Percentiles rank a stretch among this genome's conserved stretches.
Conservation (phyloP, 2,329 filamentous ascomycete species). For the Aureobasidium uvarum region DNA sequence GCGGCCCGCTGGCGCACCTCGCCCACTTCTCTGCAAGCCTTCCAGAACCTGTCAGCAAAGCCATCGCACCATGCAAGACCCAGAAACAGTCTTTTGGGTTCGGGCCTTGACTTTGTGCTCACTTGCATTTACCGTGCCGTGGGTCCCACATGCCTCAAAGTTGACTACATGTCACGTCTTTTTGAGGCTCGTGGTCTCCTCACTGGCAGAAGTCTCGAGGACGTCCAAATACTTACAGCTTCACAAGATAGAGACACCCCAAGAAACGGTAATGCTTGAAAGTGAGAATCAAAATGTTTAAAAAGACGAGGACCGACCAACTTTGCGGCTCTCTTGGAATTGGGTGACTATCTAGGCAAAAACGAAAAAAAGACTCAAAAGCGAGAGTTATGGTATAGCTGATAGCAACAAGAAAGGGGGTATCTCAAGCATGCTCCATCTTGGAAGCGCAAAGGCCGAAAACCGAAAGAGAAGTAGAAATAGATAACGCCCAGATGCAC, state of each 20-base stretch:
- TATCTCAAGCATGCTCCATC: constrained; percentile 7
- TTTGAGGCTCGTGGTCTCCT: too few relatives aligned
- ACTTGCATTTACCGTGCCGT: neutral
- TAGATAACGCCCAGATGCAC: constrained; percentile 18
- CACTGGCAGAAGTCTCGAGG: too few relatives aligned
- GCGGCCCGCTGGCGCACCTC: neutral
- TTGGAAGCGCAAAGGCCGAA: neutral
- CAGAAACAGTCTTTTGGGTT: neutral
- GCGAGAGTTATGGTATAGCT: constrained; percentile 4
- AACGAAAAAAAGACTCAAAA: neutral
- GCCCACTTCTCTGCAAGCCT: neutral
- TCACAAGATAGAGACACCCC: neutral
- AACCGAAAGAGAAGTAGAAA: neutral
- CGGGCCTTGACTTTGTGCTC: neutral
- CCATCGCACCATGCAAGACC: neutral
- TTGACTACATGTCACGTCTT: neutral
- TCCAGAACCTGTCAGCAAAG: neutral
- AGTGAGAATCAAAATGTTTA: too few relatives aligned
- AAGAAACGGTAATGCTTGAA: too few relatives aligned
- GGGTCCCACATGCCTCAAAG: neutral
- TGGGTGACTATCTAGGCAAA: neutral
- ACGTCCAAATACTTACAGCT: too few relatives aligned
- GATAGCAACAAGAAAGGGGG: neutral
- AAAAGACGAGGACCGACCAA: neutral
- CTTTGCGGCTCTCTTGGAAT: neutral